Conservation (phyloP, 805 yeast genomes). For the Cyberlindnera maritima region DNA sequence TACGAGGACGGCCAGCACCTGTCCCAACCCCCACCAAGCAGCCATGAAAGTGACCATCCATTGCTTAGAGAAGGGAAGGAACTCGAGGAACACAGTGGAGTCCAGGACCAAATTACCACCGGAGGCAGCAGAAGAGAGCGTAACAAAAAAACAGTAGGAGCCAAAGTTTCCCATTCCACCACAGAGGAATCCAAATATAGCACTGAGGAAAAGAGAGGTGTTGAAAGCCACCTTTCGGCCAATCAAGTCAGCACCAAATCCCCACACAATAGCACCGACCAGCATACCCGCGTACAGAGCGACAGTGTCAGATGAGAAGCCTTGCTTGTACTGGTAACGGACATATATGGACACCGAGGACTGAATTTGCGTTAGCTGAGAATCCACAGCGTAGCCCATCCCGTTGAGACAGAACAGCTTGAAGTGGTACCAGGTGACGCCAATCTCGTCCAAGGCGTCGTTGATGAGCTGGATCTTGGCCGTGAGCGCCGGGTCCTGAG, state of each 20-base stretch:
- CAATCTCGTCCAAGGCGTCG: constrained; percentile 56
- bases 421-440: constrained; percentile 53
- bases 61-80: constrained; percentile 46
- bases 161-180: constrained; percentile 49
- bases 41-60: constrained; percentile 50
- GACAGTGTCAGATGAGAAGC: constrained; percentile 41
- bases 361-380: constrained; percentile 45
- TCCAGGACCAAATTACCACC: constrained; percentile 55
- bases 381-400: constrained; percentile 49
- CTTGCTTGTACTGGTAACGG: constrained; percentile 42
- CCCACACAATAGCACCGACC: constrained; percentile 49
- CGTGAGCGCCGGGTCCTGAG: constrained; percentile 29
- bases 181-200: constrained; percentile 43
- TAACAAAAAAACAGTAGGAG: constrained; percentile 45
- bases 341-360: constrained; percentile 43
- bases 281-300: constrained; percentile 47
- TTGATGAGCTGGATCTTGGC: constrained; percentile 43
- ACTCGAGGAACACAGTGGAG: constrained; percentile 47
- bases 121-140: constrained; percentile 41
- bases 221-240: constrained; percentile 51
- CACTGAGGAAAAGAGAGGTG: constrained; percentile 40
- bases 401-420: constrained; percentile 47
- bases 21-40: constrained; percentile 58
- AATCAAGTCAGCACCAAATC: constrained; percentile 48
- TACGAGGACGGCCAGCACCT: constrained; percentile 43